Evolutionary conservation across 352 stramenopile genomes (phyloP).

Genomic region (Ophiocytium majus): DNA sequence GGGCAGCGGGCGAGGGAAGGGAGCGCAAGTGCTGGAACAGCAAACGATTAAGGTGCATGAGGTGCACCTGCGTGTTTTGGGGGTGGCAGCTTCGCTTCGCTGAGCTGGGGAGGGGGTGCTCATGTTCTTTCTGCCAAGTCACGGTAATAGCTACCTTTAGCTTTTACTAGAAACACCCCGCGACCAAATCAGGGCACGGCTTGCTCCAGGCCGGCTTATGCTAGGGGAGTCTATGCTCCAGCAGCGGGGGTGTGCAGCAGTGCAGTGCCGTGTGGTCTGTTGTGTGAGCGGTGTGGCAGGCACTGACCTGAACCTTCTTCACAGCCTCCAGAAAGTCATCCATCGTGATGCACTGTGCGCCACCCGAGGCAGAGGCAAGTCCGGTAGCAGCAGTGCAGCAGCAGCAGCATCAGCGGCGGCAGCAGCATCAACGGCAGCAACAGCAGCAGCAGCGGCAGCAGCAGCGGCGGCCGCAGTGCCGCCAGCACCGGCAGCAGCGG

Average conservation of each 20-base stretch:
- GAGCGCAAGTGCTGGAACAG: background rate
- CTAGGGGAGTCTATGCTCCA: too few relatives aligned
- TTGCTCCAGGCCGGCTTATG: background rate
- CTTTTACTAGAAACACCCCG: too few relatives aligned
- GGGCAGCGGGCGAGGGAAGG: conserved; percentile 11
- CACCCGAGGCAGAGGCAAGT: background rate
- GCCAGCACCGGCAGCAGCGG: background rate
- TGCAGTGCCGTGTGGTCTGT: background rate
- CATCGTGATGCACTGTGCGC: conserved; percentile 78
- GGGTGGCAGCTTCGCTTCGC: background rate
- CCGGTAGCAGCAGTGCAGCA: background rate
- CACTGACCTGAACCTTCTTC: conserved; percentile 72
- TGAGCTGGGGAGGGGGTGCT: too few relatives aligned
- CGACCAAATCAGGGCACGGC: too few relatives aligned
- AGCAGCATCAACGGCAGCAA: background rate
- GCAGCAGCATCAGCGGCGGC: background rate
- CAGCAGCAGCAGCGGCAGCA: conserved; percentile 1
- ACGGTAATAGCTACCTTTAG: too few relatives aligned
- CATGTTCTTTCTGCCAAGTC: too few relatives aligned
- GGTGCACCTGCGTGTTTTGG: background rate
- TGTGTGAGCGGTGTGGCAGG: too few relatives aligned
- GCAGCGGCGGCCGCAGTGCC: background rate
- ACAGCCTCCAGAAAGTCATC: conserved; percentile 91
- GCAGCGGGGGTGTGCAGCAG: too few relatives aligned
- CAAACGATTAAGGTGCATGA: background rate